A percentile compares a stretch with the other conserved stretches of the same genome.
Conservation (phyloP, 805 yeast species). For the Ogataea populi-albae region DNA sequence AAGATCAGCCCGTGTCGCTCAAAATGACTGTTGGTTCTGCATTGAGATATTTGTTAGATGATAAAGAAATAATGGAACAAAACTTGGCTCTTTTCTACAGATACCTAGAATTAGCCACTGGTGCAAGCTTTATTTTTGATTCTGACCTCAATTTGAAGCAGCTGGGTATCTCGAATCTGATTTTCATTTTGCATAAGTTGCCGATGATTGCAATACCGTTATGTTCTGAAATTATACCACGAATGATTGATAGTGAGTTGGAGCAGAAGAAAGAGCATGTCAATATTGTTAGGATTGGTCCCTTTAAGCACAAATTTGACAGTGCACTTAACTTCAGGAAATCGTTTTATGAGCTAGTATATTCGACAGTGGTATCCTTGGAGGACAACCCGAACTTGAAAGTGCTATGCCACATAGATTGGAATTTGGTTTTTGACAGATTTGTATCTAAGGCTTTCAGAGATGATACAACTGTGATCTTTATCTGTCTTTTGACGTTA, state of each 20-base stretch:
- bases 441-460: slow-evolving; percentile 49
- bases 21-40: slow-evolving; percentile 29
- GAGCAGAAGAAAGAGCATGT: slow-evolving; percentile 54
- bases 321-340: slow-evolving; percentile 73
- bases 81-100: slow-evolving; percentile 15
- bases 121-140: slow-evolving; percentile 29
- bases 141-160: slow-evolving; percentile 54
- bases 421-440: slow-evolving; percentile 33
- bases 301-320: slow-evolving; percentile 79
- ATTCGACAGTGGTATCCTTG: slow-evolving; percentile 43
- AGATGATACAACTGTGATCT: slow-evolving; percentile 62
- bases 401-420: slow-evolving; percentile 22
- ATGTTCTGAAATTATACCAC: slow-evolving; percentile 46
- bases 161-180: slow-evolving; percentile 55
- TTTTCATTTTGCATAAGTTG: slow-evolving; percentile 57
- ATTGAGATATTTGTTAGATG: slow-evolving; percentile 26
- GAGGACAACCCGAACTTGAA: slow-evolving; percentile 25
- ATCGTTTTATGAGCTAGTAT: slow-evolving; percentile 66
- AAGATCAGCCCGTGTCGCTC: slow-evolving; percentile 12
- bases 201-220: slow-evolving; percentile 46
- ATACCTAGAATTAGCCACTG: slow-evolving; percentile 25
- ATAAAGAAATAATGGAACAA: slow-evolving; percentile 10
- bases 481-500: slow-evolving; percentile 48
- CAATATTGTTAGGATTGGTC: slow-evolving; percentile 76
- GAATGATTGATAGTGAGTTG: slow-evolving; percentile 51